Conservation (phyloP, 352 stramenopile genomes). For the Thraustotheca clavata region DNA sequence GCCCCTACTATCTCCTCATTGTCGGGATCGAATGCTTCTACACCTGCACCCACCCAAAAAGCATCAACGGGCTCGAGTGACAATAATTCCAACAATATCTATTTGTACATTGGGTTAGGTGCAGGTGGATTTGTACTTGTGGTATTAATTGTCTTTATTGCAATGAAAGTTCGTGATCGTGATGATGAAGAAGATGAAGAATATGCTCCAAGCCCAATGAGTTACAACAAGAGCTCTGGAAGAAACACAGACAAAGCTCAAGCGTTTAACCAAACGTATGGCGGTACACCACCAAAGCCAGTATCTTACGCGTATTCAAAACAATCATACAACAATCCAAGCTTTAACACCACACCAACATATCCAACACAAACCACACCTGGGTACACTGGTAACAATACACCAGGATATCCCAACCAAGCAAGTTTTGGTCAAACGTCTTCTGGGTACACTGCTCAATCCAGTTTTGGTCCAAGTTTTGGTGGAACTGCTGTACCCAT, state of each 20-base stretch:
- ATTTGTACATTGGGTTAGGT: constrained; percentile 20
- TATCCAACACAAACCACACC: constrained; percentile 10
- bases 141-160: constrained; percentile 1
- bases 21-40: not conserved
- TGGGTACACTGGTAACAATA: not conserved
- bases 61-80: not conserved
- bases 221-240: not conserved
- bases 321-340: too few species aligned
- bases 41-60: not conserved
- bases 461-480: not conserved
- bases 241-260: not conserved
- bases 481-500: not conserved
- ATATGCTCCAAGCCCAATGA: not conserved
- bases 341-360: not conserved
- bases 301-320: not conserved
- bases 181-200: constrained; percentile 24
- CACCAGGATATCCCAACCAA: not conserved
- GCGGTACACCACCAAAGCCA: not conserved
- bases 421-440: not conserved
- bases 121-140: constrained; percentile 6
- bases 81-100: not conserved
- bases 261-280: not conserved
- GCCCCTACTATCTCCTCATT: constrained; percentile 1
- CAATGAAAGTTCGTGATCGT: not conserved
- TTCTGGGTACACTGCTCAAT: too few species aligned